phyloP scores from a whole-genome alignment of 768 basidiomycete genomes.

The Tricholoma flavovirens region DNA sequence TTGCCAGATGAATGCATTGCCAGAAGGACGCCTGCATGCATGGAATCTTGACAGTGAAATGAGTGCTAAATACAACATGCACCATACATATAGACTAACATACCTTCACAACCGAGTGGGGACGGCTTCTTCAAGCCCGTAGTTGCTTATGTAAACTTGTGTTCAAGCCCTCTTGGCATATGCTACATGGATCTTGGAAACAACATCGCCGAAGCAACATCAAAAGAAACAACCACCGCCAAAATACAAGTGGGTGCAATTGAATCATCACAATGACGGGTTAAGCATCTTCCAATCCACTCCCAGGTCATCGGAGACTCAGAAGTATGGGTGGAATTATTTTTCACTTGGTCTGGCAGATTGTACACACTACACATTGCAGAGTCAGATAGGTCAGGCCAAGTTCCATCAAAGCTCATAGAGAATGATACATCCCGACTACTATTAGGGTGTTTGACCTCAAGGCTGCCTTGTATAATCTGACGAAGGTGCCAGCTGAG shows the following conservation, averaged over 20 bases:
- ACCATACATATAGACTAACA: not conserved
- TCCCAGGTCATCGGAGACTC: not conserved
- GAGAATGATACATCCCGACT: not conserved
- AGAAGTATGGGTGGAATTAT: conserved; percentile 56
- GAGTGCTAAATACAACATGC: not conserved
- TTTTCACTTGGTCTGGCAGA: conserved; percentile 71
- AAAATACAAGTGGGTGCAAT: conserved; percentile 3
- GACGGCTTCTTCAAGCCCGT: too few species aligned
- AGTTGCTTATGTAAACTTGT: not conserved
- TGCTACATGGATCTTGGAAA: not conserved
- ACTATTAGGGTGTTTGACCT: conserved; percentile 69
- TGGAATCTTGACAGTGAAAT: conserved; percentile 7
- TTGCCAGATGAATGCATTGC: conserved; percentile 10
- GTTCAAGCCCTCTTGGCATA: too few species aligned
- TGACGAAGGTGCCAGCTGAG: conserved; percentile 78
- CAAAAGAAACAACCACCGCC: not conserved
- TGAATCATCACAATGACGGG: not conserved
- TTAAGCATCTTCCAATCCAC: not conserved
- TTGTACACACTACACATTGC: conserved; percentile 60
- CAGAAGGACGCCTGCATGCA: conserved; percentile 14
- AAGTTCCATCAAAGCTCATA: not conserved
- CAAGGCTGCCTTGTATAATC: conserved; percentile 54
- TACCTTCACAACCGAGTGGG: conserved; percentile 1
- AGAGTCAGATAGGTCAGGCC: conserved; percentile 68
- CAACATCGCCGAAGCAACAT: not conserved